Evolutionary conservation across 2,329 filamentous ascomycete genomes (phyloP).

Genomic region (Fusarium paranaense): DNA sequence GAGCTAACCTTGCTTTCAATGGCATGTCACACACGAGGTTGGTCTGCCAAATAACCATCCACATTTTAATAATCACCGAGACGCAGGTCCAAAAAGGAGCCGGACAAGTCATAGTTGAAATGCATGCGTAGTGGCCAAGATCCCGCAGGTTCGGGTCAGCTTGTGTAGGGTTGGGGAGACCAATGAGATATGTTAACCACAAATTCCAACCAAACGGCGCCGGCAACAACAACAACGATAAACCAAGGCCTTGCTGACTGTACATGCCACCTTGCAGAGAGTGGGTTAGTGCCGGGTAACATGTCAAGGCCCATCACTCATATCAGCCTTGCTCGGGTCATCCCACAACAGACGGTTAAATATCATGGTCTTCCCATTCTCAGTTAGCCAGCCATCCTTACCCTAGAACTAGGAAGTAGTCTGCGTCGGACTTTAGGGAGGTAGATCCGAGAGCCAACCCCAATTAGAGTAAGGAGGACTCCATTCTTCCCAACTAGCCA

Average conservation of each 20-base stretch:
- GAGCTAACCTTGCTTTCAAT: background rate
- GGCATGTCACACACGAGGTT: background rate
- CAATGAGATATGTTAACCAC: conserved; percentile 44
- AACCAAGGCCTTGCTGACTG: conserved; percentile 66
- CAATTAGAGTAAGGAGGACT: conserved; percentile 51
- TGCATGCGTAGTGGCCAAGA: conserved; percentile 64
- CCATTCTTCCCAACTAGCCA: conserved; percentile 66
- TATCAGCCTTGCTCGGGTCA: conserved; percentile 59
- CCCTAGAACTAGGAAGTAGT: conserved; percentile 66
- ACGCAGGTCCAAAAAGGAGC: conserved; percentile 57
- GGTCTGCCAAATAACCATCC: background rate
- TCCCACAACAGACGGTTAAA: conserved; percentile 69
- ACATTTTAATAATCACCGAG: conserved; percentile 50
- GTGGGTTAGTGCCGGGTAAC: background rate
- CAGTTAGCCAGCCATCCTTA: conserved; percentile 65
- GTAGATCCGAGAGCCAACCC: conserved; percentile 35
- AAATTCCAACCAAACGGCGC: conserved; percentile 66
- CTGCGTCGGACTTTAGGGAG: conserved; percentile 49
- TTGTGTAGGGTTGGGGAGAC: conserved; percentile 38
- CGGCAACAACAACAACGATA: conserved; percentile 59
- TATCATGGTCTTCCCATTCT: conserved; percentile 62
- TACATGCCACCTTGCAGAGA: conserved; percentile 55
- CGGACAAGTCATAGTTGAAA: conserved; percentile 53
- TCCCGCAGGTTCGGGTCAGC: conserved; percentile 60
- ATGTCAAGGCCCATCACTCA: background rate